A percentile compares a stretch with the other conserved stretches of the same genome.
Evolutionary conservation across 805 yeast species (phyloP).

Genomic region (Wickerhamiella cacticola): DNA sequence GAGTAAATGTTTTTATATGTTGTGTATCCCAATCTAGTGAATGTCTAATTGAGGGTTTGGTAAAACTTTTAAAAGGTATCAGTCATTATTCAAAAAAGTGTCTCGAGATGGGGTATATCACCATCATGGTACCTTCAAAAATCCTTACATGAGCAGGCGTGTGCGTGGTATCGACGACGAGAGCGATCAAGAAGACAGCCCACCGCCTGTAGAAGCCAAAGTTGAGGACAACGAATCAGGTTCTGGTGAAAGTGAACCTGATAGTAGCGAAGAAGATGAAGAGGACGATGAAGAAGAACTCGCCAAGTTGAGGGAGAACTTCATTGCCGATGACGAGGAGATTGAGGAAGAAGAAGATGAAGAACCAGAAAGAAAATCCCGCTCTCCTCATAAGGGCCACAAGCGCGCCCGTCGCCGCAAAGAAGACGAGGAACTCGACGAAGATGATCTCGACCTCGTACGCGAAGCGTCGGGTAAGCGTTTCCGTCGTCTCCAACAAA

Average conservation of each 20-base stretch:
- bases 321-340: conserved; percentile 82
- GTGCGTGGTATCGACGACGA: conserved; percentile 18
- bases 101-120: no score
- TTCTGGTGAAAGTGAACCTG: conserved; percentile 9
- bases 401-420: conserved; percentile 15
- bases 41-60: no score
- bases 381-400: conserved; percentile 13
- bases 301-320: conserved; percentile 72
- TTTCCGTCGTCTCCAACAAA: conserved; percentile 71
- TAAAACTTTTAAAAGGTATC: no score
- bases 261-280: conserved; percentile 54
- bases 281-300: conserved; percentile 89
- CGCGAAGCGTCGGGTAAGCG: conserved; percentile 78
- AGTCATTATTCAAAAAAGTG: no score
- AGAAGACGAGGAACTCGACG: conserved; percentile 49
- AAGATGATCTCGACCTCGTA: conserved; percentile 85
- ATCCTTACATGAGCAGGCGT: conserved; percentile 13
- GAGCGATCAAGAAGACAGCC: conserved; percentile 12
- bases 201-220: conserved; percentile 1
- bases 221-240: neutral
- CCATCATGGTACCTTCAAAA: neutral
- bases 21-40: no score
- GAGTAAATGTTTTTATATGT: no score
- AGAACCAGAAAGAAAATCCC: conserved; percentile 20
- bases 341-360: conserved; percentile 31